Evolutionary conservation across 768 basidiomycete species (phyloP), one percentile per base, ranked within the genome.

Genomic region (Termitomyces sp.): DNA sequence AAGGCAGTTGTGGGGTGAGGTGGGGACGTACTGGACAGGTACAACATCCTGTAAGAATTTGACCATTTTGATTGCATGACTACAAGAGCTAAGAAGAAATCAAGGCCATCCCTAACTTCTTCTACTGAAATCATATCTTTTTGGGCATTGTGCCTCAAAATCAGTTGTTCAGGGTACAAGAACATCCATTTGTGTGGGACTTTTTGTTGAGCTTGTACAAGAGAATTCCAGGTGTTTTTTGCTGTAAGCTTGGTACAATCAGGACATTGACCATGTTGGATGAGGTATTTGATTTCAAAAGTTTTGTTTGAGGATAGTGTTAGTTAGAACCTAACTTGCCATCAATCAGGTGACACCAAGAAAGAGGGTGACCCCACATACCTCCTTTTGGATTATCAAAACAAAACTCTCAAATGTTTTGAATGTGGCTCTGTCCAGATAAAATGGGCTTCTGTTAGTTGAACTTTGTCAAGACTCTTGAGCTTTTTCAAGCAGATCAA

Each of bases 201-300:
- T 75, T 99, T 98, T 73, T 99, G 97, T 50, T 96, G 89, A n/a
- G 98, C 94, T 79, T 98, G 97, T 2, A 99, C 96, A 43, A 94
- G 82, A 1, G 96, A 94, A 71, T 94, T 95, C 97, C 96, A 98
- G 0, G 96, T 98, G 72, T 98, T 98, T 25, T 25, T 25, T 25
- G 25, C 25, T 25, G 25, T 25, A 1, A 25, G 25, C 25, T 25
- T 25, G 25, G 96, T 81, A 70, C 97, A 99, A 66, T 95, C 93
- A 0, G 94, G 88, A 73, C 97, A 99, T 77, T 99, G 97, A 0
- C 92, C 91, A 67, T 96, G 85, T 68, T 96, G 93, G 0, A 98
- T 92, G 60, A 98, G 85, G 25, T 25, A 25, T 25, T 25, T 25
- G 25, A 25, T 25, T 25, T 25, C 25, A 25, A 25, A 25, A 25